Conservation (phyloP, 2,329 filamentous ascomycete genomes). For the Nemania sp. region DNA sequence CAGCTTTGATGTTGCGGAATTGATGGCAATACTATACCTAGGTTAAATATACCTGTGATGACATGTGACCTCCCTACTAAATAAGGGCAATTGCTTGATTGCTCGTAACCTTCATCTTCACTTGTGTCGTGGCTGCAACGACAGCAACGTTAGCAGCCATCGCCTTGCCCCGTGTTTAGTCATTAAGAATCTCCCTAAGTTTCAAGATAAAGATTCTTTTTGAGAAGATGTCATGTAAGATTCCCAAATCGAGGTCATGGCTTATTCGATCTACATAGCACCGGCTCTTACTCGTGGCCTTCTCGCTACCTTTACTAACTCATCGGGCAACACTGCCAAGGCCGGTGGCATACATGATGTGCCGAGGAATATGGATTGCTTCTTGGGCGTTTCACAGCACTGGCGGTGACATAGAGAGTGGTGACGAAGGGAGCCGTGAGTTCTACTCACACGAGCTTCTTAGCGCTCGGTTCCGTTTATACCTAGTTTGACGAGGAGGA, state of each 20-base stretch:
- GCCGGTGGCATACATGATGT: conserved; percentile 27
- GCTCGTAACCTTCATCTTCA: too few species aligned
- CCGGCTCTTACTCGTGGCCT: conserved; percentile 1
- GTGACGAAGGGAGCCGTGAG: conserved; percentile 20
- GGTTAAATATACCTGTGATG: too few species aligned
- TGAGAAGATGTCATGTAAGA: background rate
- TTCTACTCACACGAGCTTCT: conserved; percentile 24
- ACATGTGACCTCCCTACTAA: too few species aligned
- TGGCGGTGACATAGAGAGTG: conserved; percentile 26
- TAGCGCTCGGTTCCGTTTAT: conserved; percentile 18
- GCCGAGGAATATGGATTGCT: conserved; percentile 23
- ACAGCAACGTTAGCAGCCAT: too few species aligned
- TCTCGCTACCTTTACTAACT: conserved; percentile 7
- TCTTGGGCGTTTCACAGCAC: conserved; percentile 27
- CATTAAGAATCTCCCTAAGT: too few species aligned
- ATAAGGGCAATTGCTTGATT: too few species aligned
- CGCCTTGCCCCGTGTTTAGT: too few species aligned
- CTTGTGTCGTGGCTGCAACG: too few species aligned
- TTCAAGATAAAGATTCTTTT: background rate
- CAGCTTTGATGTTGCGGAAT: too few species aligned
- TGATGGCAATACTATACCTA: too few species aligned
- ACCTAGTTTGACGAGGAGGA: conserved; percentile 14
- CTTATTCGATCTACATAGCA: background rate
- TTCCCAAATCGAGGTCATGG: background rate
- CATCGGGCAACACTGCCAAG: conserved; percentile 24